Conservation (phyloP, 257 asterid genomes). For the Prunella vulgaris region DNA sequence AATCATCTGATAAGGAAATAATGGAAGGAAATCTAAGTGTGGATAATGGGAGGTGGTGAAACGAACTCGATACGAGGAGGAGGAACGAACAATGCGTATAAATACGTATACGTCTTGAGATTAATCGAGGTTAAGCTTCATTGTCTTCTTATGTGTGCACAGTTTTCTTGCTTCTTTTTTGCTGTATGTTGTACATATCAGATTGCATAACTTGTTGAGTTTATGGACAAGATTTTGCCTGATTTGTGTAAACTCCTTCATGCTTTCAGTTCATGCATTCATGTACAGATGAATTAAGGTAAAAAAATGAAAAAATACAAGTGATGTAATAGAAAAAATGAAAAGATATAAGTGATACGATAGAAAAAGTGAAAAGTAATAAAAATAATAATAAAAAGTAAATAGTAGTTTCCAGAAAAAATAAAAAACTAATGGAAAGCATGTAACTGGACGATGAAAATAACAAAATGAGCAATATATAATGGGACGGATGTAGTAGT, state of each 20-base stretch:
- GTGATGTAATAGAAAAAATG: too few relatives aligned
- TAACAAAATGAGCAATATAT: too few relatives aligned
- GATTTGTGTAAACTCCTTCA: neutral
- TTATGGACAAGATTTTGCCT: neutral
- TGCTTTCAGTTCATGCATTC: neutral
- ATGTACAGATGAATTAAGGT: neutral
- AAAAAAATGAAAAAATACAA: too few relatives aligned
- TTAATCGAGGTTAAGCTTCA: constrained; percentile 3
- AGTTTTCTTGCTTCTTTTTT: neutral
- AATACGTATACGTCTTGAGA: neutral
- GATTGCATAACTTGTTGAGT: neutral
- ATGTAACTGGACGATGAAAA: too few relatives aligned
- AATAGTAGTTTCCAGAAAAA: too few relatives aligned
- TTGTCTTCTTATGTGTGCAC: neutral
- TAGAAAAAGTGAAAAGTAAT: too few relatives aligned
- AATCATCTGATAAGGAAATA: constrained; percentile 10
- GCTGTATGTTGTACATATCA: neutral
- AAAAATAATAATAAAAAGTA: too few relatives aligned
- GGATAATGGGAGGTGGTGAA: constrained; percentile 36
- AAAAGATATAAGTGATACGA: too few relatives aligned
- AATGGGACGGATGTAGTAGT: too few relatives aligned
- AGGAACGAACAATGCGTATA: neutral
- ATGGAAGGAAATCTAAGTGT: constrained; percentile 20
- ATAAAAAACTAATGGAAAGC: too few relatives aligned
- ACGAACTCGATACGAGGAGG: neutral